Conservation (phyloP, 768 basidiomycete species). For the Auricularia cornea region DNA sequence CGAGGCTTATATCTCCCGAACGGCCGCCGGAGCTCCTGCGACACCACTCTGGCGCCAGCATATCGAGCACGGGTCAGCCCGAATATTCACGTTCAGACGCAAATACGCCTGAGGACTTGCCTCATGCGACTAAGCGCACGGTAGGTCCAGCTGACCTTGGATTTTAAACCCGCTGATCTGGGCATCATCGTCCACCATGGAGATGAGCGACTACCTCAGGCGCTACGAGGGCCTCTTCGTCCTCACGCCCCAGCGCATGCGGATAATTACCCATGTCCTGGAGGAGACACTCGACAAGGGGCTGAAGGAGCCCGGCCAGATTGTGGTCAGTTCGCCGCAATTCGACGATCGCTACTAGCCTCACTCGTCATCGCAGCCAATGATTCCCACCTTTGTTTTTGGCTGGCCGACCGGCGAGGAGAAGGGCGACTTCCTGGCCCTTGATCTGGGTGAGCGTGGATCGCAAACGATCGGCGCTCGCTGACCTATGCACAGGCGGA, state of each 20-base stretch:
- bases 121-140: conserved; percentile 74
- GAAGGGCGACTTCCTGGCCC: conserved; percentile 79
- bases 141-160: not conserved
- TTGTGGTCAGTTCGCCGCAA: conserved; percentile 59
- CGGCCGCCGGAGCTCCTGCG: not conserved
- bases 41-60: not conserved
- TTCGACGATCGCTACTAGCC: conserved; percentile 4
- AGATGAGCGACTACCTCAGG: conserved; percentile 84
- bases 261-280: conserved; percentile 96
- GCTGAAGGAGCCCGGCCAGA: conserved; percentile 69
- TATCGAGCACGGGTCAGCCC: not conserved
- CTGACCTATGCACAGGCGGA: conserved; percentile 46
- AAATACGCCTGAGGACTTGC: conserved; percentile 50
- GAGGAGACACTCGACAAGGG: conserved; percentile 86
- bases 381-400: conserved; percentile 97
- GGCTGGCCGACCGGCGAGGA: conserved; percentile 91
- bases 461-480: not conserved
- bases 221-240: conserved; percentile 83
- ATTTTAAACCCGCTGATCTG: conserved; percentile 7
- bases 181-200: conserved; percentile 9
- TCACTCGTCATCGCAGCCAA: conserved; percentile 44
- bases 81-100: not conserved
- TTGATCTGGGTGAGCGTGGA: conserved; percentile 65
- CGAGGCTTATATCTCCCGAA: not conserved
- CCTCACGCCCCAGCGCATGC: conserved; percentile 83